These are phyloP conservation scores for Geotrichum candidum DNA, from an alignment of 1,139 yeast genomes.

Conservation along the genomic window DNA sequence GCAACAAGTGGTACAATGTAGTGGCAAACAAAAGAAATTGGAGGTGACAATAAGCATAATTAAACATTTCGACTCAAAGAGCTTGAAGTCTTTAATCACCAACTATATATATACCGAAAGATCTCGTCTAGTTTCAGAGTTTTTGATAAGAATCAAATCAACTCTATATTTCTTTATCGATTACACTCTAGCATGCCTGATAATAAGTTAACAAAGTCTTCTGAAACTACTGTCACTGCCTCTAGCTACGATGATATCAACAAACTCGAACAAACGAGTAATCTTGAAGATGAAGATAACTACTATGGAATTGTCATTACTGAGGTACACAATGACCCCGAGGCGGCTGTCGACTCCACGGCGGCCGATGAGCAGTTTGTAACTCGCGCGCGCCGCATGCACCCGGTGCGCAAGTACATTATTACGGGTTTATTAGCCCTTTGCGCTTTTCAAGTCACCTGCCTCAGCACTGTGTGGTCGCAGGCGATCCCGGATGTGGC, in stretches of 20 bases:
- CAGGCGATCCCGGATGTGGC: conserved; percentile 12
- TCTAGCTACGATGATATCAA: neutral
- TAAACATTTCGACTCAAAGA: neutral
- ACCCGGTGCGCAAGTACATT: conserved; percentile 41
- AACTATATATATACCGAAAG: neutral
- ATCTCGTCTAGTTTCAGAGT: neutral
- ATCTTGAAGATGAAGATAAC: neutral
- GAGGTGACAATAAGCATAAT: neutral
- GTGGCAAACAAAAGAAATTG: neutral
- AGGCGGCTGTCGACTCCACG: neutral
- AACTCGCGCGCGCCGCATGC: neutral
- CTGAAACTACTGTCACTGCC: neutral
- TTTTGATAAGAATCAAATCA: neutral
- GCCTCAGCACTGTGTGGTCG: conserved; percentile 50
- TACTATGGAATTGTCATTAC: neutral
- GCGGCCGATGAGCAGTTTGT: neutral
- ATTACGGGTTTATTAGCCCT: conserved; percentile 48
- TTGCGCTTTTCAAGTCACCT: conserved; percentile 45
- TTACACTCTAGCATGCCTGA: neutral
- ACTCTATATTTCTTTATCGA: neutral
- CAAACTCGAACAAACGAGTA: neutral
- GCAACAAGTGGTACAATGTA: neutral
- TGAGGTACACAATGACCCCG: neutral
- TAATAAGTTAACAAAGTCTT: neutral
- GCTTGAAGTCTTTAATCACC: neutral